Conservation (phyloP, 2,329 filamentous ascomycete genomes). For the Thelonectria discophora region DNA sequence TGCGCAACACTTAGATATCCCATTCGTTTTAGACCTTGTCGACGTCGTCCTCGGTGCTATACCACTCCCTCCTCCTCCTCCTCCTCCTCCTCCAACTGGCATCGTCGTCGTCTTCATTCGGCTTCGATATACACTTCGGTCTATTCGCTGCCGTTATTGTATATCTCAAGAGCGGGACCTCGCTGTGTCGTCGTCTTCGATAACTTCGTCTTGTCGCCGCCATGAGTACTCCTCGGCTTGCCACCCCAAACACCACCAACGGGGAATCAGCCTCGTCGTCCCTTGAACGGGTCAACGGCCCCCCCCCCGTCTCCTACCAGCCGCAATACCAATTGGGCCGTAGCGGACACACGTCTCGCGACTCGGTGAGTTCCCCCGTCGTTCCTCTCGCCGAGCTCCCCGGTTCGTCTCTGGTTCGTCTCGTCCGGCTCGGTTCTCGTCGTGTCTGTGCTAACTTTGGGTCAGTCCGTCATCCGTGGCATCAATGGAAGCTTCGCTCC, state of each 20-base stretch:
- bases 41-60: not conserved
- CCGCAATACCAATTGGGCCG: constrained; percentile 22
- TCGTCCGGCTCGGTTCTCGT: not conserved
- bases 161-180: constrained; percentile 11
- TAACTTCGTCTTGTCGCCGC: not conserved
- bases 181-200: not conserved
- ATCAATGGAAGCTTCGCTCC: constrained; percentile 46
- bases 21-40: constrained; percentile 4
- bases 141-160: constrained; percentile 5
- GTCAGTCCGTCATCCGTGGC: constrained; percentile 46
- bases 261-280: constrained; percentile 28
- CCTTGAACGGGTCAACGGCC: constrained; percentile 20
- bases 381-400: not conserved
- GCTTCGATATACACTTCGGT: constrained; percentile 11
- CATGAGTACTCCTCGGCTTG: constrained; percentile 25
- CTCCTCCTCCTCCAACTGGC: too few relatives aligned
- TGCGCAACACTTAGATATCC: constrained; percentile 7
- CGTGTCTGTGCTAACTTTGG: constrained; percentile 9
- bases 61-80: not conserved
- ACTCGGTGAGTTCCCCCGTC: constrained; percentile 40
- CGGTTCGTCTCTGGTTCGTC: not conserved
- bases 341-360: constrained; percentile 36
- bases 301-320: constrained; percentile 28
- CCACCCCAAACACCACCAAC: constrained; percentile 11
- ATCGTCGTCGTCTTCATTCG: not conserved